phyloP scores from a whole-genome alignment of 208 protist species.

The Leptomonas pyrrhocoris region DNA sequence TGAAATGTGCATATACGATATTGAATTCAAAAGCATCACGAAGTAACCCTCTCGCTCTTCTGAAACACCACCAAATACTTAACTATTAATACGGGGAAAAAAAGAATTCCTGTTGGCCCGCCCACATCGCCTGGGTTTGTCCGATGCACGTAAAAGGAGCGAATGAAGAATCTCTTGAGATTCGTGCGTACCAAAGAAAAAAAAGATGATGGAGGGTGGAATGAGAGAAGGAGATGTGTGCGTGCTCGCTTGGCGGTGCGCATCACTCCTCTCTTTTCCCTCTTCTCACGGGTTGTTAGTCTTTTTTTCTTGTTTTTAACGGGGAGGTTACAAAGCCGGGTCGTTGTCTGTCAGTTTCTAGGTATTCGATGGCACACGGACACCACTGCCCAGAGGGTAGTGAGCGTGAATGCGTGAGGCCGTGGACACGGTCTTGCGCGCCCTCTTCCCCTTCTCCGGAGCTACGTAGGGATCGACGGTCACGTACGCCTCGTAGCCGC shows the following conservation, averaged over 20 bases:
- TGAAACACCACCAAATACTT: too few species aligned
- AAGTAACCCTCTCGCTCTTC: too few species aligned
- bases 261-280: too few species aligned
- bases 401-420: constrained; percentile 15
- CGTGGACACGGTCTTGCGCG: neutral
- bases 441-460: constrained; percentile 1
- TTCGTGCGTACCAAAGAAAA: too few species aligned
- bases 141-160: too few species aligned
- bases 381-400: constrained; percentile 19
- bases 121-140: too few species aligned
- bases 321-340: neutral
- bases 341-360: neutral
- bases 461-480: constrained; percentile 15
- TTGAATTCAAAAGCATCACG: too few species aligned
- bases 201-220: too few species aligned
- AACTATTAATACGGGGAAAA: too few species aligned
- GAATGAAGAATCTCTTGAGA: too few species aligned
- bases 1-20: too few species aligned
- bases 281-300: neutral
- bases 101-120: too few species aligned
- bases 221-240: neutral
- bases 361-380: neutral
- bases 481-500: constrained; percentile 35
- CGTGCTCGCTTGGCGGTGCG: neutral
- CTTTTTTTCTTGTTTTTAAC: neutral